phyloP scores from a whole-genome alignment of 805 yeast species.

The Candida hispaniensis region DNA sequence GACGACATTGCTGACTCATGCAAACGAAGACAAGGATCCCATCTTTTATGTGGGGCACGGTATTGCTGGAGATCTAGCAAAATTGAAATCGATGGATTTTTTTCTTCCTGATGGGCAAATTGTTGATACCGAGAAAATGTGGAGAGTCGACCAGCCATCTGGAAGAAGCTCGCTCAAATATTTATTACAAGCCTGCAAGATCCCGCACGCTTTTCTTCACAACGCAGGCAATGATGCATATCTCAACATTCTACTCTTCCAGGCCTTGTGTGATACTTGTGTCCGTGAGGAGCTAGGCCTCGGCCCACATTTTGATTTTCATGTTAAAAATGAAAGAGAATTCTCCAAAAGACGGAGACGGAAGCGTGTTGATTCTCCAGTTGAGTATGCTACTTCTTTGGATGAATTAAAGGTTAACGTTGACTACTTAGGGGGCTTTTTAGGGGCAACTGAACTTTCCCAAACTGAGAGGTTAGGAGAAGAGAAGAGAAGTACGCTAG shows the following conservation, averaged over 20 bases:
- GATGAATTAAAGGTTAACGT: slow-evolving; percentile 3
- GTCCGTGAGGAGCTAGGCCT: slow-evolving; percentile 11
- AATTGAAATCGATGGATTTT: slow-evolving; percentile 41
- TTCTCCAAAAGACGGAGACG: slow-evolving; percentile 4
- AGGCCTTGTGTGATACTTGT: slow-evolving; percentile 42
- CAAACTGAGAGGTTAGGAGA: too few species aligned
- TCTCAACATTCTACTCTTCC: slow-evolving; percentile 43
- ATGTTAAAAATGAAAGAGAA: not conserved
- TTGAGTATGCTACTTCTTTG: slow-evolving; percentile 3
- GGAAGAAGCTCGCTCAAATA: slow-evolving; percentile 30
- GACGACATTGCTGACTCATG: slow-evolving; percentile 2
- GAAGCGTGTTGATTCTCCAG: slow-evolving; percentile 6
- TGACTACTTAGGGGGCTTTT: slow-evolving; percentile 16
- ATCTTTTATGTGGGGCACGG: slow-evolving; percentile 47
- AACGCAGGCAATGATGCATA: slow-evolving; percentile 67
- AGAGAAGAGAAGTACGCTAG: too few species aligned
- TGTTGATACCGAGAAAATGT: slow-evolving; percentile 42
- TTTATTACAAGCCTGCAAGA: slow-evolving; percentile 35
- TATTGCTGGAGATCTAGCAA: slow-evolving; percentile 42
- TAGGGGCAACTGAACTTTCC: too few species aligned
- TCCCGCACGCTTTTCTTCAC: slow-evolving; percentile 52
- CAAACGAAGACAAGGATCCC: slow-evolving; percentile 4
- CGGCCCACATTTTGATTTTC: slow-evolving; percentile 5
- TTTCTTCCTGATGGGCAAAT: slow-evolving; percentile 31
- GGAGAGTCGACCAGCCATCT: slow-evolving; percentile 25